Evolutionary conservation across 768 basidiomycete species (phyloP).

Genomic region (Boletus eberwhitei): DNA sequence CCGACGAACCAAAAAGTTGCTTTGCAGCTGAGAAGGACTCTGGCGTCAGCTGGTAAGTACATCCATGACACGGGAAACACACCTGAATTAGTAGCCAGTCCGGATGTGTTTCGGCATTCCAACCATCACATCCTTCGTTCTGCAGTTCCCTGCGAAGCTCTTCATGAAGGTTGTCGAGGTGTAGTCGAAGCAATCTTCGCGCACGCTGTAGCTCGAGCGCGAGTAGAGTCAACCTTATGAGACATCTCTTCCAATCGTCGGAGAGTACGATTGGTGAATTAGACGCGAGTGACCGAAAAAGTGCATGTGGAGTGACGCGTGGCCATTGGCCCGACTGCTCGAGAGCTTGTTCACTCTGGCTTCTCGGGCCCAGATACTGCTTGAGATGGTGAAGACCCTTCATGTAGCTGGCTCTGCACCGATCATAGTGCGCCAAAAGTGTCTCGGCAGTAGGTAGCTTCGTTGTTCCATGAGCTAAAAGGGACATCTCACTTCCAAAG

Average conservation of each 20-base stretch:
- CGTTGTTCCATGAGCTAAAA: not conserved
- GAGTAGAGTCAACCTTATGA: constrained; percentile 29
- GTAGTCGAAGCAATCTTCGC: constrained; percentile 32
- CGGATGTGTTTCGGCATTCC: constrained; percentile 19
- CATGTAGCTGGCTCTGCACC: constrained; percentile 4
- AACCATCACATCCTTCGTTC: constrained; percentile 24
- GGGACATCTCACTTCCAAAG: constrained; percentile 4
- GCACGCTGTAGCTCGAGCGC: constrained; percentile 37
- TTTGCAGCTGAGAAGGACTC: constrained; percentile 38
- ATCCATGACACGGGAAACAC: not conserved
- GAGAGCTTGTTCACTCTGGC: constrained; percentile 16
- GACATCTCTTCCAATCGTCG: constrained; percentile 28
- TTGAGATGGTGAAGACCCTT: not conserved
- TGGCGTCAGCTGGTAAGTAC: not conserved
- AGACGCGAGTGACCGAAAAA: constrained; percentile 33
- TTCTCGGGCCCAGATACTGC: constrained; percentile 13
- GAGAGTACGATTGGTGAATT: constrained; percentile 15
- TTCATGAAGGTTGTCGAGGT: constrained; percentile 19
- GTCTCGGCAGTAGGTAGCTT: not conserved
- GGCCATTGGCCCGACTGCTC: constrained; percentile 36
- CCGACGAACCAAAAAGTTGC: constrained; percentile 40
- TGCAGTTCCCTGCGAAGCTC: constrained; percentile 31
- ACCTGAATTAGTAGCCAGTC: constrained; percentile 50
- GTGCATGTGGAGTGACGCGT: constrained; percentile 27
- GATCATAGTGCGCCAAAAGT: constrained; percentile 9